Evolutionary conservation across 2,329 filamentous ascomycete species (phyloP).

Genomic region (Trichoderma koningiopsis): DNA sequence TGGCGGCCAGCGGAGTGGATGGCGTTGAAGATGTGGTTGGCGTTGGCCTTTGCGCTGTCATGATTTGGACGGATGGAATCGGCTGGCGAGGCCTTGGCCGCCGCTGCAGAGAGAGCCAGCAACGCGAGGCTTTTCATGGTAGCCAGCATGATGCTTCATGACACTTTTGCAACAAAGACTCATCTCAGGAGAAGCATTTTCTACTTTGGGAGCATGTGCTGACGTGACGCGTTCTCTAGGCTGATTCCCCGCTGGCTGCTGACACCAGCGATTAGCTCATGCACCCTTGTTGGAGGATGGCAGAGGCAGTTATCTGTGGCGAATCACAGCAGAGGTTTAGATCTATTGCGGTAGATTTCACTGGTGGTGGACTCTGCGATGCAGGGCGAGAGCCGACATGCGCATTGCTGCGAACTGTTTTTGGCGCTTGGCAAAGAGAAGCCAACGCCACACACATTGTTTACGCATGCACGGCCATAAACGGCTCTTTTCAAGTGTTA

Average conservation of each 20-base stretch:
- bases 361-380: not conserved
- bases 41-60: constrained; percentile 51
- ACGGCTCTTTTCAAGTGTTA: not conserved
- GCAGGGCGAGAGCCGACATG: not conserved
- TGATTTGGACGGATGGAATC: constrained; percentile 40
- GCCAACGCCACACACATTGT: not conserved
- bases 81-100: not conserved
- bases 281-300: not conserved
- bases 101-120: constrained; percentile 4
- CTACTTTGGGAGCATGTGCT: not conserved
- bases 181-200: not conserved
- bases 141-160: not conserved
- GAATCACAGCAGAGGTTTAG: not conserved
- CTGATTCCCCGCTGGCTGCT: not conserved
- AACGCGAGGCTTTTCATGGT: not conserved
- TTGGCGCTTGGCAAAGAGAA: not conserved
- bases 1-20: constrained; percentile 72
- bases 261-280: not conserved
- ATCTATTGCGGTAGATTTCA: not conserved
- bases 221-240: constrained; percentile 6
- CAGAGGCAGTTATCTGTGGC: constrained; percentile 1
- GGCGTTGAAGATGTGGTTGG: constrained; percentile 70
- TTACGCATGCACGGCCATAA: not conserved
- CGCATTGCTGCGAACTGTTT: not conserved
- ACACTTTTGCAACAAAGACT: not conserved